Evolutionary conservation across 176 grass and related monocot genomes (phyloP), one percentile per base, ranked within the genome.

Genomic region (Echinochloa phyllopogon): DNA sequence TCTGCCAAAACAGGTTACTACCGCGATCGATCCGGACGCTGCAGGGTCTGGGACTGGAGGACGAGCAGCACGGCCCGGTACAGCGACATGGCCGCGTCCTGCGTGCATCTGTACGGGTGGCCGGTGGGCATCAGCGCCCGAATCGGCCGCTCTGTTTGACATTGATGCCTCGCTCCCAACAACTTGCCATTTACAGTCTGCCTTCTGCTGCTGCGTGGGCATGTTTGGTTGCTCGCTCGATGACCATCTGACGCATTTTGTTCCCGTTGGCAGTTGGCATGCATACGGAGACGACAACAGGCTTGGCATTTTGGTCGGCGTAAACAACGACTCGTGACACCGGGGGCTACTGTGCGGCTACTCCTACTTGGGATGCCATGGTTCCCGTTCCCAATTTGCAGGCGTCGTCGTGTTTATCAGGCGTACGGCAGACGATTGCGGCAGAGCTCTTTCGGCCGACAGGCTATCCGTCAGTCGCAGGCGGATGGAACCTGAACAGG

Each of bases 361-460:
- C 29, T 33, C 29, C 29, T 33, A 33, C 29, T 33, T 33, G 29
- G 29, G 29, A 33, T 33, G 29, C 29, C 29, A 33, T 33, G 29
- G 29, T 45, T 70, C 10, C 25, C 29, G 11, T 17, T 25, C 23
- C 68, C 10, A 6, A 13, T n/a, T 8, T 0, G 49, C 72, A 40
- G 36, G 20, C 37, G 37, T 20, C 37, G 37, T 20, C 0, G 17
- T 4, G 65, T 18, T 74, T 39, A 55, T 0, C 49, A 10, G 49
- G 1, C 12, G 38, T 17, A 77, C 20, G 53, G 24, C 12, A 27
- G 40, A 63, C 56, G 23, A 3, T 41, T 41, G 52, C 67, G 45
- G 67, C 60, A 49, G 59, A 65, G 60, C 10, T 65, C 62, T 80
- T 66, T 52, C n/a, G 6, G 61, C 78, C 62, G 78, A 80, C 62